These are phyloP conservation scores for Cyberlindnera nakhonratchasimensis DNA, from an alignment of 805 yeast species.

Conservation along the genomic window DNA sequence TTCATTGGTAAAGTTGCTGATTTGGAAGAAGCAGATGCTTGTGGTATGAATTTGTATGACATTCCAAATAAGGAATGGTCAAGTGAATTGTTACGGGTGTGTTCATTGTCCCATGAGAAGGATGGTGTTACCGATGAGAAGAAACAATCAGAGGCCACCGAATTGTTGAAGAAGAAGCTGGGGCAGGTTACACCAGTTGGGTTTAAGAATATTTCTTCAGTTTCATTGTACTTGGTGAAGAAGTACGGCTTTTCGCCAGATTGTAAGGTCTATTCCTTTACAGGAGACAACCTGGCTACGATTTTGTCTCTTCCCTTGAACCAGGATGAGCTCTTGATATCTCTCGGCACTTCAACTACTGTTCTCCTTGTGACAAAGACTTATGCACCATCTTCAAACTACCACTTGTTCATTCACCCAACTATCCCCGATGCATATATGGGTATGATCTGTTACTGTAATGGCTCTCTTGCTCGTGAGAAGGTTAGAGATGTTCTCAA, in stretches of 20 bases:
- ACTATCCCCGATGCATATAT: conserved; percentile 70
- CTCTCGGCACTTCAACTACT: conserved; percentile 92
- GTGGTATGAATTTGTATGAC: conserved; percentile 91
- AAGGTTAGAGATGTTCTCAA: conserved; percentile 63
- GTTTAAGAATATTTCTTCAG: conserved; percentile 44
- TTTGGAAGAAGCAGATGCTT: conserved; percentile 81
- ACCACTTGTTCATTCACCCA: conserved; percentile 86
- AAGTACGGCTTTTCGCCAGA: conserved; percentile 58
- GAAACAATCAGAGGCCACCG: conserved; percentile 9
- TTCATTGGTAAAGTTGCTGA: conserved; percentile 60
- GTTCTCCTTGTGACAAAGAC: conserved; percentile 75
- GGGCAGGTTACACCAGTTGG: conserved; percentile 52
- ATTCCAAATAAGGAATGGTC: conserved; percentile 54
- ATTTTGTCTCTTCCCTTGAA: conserved; percentile 75
- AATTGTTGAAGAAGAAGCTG: conserved; percentile 46
- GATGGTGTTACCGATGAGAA: conserved; percentile 22
- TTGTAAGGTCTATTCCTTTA: conserved; percentile 70
- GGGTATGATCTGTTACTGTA: conserved; percentile 95
- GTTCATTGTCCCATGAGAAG: conserved; percentile 31
- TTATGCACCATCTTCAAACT: conserved; percentile 74
- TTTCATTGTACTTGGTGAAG: conserved; percentile 56
- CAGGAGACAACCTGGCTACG: conserved; percentile 92
- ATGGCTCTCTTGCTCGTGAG: conserved; percentile 87
- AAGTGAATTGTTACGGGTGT: conserved; percentile 47
- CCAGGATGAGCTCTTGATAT: conserved; percentile 72